Base-by-base conservation (phyloP, 306 rosid species). In the Cicer cuneatum region DNA sequence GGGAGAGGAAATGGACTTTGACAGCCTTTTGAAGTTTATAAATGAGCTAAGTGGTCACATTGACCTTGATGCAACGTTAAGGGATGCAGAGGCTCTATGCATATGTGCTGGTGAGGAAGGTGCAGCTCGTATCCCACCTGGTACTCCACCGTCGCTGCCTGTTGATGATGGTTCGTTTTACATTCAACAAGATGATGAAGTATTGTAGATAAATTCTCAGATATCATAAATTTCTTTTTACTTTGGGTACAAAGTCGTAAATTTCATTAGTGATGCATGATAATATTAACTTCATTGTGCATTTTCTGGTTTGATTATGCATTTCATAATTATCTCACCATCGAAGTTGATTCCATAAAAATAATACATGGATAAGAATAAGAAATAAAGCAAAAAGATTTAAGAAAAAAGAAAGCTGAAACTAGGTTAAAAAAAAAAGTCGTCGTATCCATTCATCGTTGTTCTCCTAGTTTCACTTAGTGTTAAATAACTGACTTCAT, bases 121-220 rank as follows among this genome's bases (percentile, higher is more conserved):
- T 63, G 91, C 83, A 1, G 93, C 99, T 79, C 86, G 82, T 81
- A 92, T 95, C 73, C 98, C 99, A 11, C 99, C 99, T 15, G 99
- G 99, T 80, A 95, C 99, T 65, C 98, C 99, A 7, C 97, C 99
- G 19, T 90, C 99, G 1, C 60, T 95, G 78, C 99, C 99, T 16
- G 57, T 87, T 52, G 96, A 90, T 16, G 90, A 87, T 68, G 88
- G 84, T 66, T 85, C 86, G 49, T 80, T 85, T 45, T 92, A 86
- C 60, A 7, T 71, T 66, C 98, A 87, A 73, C 90, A 85, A 66
- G 99, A 95, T 47, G 89, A 80, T 54, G 90, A 82, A 45, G 68
- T 92, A 12, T 66, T 89, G 85, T 92, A 88, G 82, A 79, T 74
- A 18, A 37, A 39, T 66, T 56, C 60, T 11, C 73, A 7, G 5